Base-by-base conservation (phyloP, 352 stramenopile genomes). In the Hyaloperonospora brassicae region DNA sequence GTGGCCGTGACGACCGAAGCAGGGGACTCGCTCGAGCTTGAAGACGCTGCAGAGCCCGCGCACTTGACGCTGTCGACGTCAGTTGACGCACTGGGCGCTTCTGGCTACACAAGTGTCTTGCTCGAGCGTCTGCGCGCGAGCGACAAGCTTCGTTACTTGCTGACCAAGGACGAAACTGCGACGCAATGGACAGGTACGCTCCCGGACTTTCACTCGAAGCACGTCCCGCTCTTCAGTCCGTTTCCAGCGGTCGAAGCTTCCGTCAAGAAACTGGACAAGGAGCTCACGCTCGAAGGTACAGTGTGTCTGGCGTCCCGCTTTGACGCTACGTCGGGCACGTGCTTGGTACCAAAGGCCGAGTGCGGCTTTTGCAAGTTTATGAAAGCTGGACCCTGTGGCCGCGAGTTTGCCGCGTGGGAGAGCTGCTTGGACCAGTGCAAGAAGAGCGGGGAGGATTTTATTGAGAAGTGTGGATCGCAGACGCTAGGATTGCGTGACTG, bases 361-460 rank as follows among this genome's bases (percentile, higher is more conserved):
- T 95, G 85, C 53, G 84, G 83, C 52, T 95, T 92, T 55, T 95
- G 85, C 65, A 89, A 91, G 64, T 95, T 95, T 62, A 95, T 95
- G 83, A 93, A 93, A 68, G 82, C 80, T 22, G 85, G 85, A 0
- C 85, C 85, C 47, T 95, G 85, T 53, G 84, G 81, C 43, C 62
- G 62, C 27, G 65, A 88, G 61, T 95, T 95, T 59, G 79, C 72
- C 38, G 70, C 76, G 27, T 95, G 85, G 85, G 82, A 95, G 60
- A 66, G 75, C 34, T 95, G 85, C 65, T 68, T 95, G 9, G 76
- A 93, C 58, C 53, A 52, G 12, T 84, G 74, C 71, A 93, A 93
- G 66, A 68, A 76, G 57, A 68, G 60, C 25, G 76, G 81, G 8
- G 51, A 76, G 36, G 79, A 91, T 54, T 95, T 93, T 49, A 84